These are phyloP conservation scores for Croton setiger DNA, from an alignment of 441 rosid genomes.

Conservation along the genomic window DNA sequence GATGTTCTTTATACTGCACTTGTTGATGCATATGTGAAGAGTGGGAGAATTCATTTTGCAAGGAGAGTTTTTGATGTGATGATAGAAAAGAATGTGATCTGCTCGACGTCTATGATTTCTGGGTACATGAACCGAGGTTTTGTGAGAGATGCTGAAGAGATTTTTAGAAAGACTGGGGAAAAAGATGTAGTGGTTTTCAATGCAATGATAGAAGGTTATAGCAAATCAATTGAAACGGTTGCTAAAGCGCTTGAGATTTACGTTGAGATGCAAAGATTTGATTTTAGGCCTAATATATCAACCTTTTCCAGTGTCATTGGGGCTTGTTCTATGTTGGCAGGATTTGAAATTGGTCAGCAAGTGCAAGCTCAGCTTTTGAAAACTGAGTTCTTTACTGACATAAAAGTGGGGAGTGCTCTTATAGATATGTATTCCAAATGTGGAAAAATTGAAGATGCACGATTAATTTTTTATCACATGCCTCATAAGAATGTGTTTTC, in stretches of 20 bases:
- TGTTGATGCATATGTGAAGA: constrained; percentile 74
- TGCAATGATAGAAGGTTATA: constrained; percentile 93
- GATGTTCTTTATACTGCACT: constrained; percentile 76
- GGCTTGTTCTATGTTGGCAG: constrained; percentile 66
- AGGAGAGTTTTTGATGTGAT: constrained; percentile 68
- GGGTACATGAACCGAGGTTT: constrained; percentile 73
- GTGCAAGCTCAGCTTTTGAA: constrained; percentile 68
- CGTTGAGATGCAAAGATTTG: constrained; percentile 55
- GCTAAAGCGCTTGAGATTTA: constrained; percentile 50
- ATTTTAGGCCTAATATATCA: constrained; percentile 59
- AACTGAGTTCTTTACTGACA: constrained; percentile 37
- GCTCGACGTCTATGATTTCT: constrained; percentile 82
- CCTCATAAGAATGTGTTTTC: constrained; percentile 67
- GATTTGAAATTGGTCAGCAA: constrained; percentile 66
- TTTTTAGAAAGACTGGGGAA: constrained; percentile 41
- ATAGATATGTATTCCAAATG: constrained; percentile 88
- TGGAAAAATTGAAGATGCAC: constrained; percentile 61
- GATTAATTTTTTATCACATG: constrained; percentile 58
- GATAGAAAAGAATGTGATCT: constrained; percentile 53
- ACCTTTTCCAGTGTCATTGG: constrained; percentile 79
- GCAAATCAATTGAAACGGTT: constrained; percentile 53
- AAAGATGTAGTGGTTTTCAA: constrained; percentile 82
- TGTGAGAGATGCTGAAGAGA: constrained; percentile 57
- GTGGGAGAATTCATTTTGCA: constrained; percentile 50
- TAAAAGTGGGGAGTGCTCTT: constrained; percentile 83